Evolutionary conservation across 805 yeast genomes (phyloP).

Genomic region (Nematodospora valgi): DNA sequence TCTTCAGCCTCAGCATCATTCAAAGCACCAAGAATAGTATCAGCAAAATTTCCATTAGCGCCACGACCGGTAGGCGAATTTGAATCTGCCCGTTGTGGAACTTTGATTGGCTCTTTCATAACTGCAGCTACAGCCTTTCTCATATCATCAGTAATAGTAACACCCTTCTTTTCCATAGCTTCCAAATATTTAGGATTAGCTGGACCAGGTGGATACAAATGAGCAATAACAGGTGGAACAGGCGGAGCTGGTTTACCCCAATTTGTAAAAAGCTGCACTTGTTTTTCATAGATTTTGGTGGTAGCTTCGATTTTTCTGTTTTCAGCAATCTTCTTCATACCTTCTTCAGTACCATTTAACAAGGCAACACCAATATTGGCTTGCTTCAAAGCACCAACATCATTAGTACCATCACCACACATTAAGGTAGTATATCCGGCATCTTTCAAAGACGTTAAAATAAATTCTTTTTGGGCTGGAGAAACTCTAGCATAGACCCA

Average conservation of each 20-base stretch:
- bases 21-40: conserved; percentile 55
- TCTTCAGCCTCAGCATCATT: conserved; percentile 60
- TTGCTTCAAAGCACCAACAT: conserved; percentile 98
- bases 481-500: conserved; percentile 99
- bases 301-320: conserved; percentile 63
- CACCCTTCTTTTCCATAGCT: conserved; percentile 83
- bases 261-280: conserved; percentile 67
- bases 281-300: conserved; percentile 75
- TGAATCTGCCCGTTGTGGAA: conserved; percentile 1
- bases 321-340: conserved; percentile 85
- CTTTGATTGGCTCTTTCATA: conserved; percentile 18
- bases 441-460: conserved; percentile 76
- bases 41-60: conserved; percentile 55
- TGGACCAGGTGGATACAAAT: conserved; percentile 94
- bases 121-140: conserved; percentile 56
- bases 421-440: conserved; percentile 90
- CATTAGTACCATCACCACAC: conserved; percentile 99
- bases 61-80: conserved; percentile 5
- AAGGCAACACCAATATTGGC: conserved; percentile 99
- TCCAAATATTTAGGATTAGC: conserved; percentile 81
- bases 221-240: conserved; percentile 85
- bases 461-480: conserved; percentile 91
- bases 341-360: conserved; percentile 93
- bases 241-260: conserved; percentile 87
- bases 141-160: conserved; percentile 72